These are phyloP conservation scores for Gliomastix tumulicola DNA, from an alignment of 2,329 filamentous ascomycete genomes.

Conservation along the genomic window DNA sequence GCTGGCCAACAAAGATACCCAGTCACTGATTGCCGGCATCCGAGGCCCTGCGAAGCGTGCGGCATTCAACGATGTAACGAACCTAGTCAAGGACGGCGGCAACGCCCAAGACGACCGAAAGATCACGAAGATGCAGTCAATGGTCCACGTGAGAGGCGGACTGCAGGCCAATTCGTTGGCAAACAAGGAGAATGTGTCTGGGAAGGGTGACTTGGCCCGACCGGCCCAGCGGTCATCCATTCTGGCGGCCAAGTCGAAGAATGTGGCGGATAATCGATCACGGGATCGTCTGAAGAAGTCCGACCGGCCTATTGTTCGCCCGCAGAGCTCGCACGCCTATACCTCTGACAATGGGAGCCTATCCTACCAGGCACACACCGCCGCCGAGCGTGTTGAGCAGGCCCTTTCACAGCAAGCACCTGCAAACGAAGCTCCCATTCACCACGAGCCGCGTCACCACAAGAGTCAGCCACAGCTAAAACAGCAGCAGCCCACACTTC, in stretches of 20 bases:
- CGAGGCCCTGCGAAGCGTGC: conserved; percentile 59
- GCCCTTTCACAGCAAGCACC: no score
- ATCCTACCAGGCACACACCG: no score
- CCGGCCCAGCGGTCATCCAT: conserved; percentile 13
- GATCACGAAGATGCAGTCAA: neutral
- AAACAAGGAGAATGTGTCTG: neutral
- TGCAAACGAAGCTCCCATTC: no score
- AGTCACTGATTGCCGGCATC: conserved; percentile 16
- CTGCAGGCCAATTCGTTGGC: neutral
- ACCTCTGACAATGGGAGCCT: no score
- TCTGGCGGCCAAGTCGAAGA: conserved; percentile 13
- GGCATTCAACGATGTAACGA: conserved; percentile 79
- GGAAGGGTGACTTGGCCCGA: neutral
- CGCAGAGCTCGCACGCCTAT: no score
- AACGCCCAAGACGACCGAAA: neutral
- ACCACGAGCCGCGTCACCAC: conserved; percentile 34
- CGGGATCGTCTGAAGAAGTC: no score
- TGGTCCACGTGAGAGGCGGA: neutral
- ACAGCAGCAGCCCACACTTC: conserved; percentile 28
- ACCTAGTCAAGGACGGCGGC: conserved; percentile 37
- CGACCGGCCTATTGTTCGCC: no score
- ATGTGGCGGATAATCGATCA: conserved; percentile 12
- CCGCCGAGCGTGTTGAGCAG: no score
- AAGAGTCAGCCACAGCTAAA: conserved; percentile 49
- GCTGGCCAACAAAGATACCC: conserved; percentile 25